phyloP scores from a whole-genome alignment of 2,329 filamentous ascomycete species.

The Ascochyta fabae region DNA sequence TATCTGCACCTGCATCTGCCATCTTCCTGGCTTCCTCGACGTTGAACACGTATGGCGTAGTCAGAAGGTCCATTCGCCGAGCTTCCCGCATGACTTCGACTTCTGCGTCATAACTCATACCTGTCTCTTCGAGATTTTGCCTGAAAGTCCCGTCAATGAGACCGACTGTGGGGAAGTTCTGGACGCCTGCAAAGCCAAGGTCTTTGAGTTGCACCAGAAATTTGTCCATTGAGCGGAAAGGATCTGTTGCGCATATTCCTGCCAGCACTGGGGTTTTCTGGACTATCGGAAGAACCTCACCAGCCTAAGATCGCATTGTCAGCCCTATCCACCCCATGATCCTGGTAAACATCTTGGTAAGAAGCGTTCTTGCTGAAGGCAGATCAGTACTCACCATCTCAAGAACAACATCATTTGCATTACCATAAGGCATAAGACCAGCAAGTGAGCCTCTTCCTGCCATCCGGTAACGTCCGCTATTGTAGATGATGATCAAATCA shows the following conservation, averaged over 20 bases:
- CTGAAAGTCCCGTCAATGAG: constrained; percentile 73
- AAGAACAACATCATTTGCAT: constrained; percentile 72
- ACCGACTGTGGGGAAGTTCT: constrained; percentile 77
- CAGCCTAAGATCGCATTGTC: constrained; percentile 52
- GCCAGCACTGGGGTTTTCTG: constrained; percentile 70
- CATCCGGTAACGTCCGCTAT: constrained; percentile 76
- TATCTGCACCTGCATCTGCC: constrained; percentile 69
- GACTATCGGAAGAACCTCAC: constrained; percentile 71
- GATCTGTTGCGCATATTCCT: constrained; percentile 74
- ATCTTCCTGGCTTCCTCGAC: constrained; percentile 67
- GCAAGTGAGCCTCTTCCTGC: constrained; percentile 72
- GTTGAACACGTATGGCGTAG: constrained; percentile 74
- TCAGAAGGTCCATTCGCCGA: constrained; percentile 65
- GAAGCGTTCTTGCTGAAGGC: background rate
- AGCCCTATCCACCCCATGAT: background rate
- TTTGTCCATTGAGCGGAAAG: constrained; percentile 66
- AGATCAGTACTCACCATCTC: constrained; percentile 62
- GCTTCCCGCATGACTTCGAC: constrained; percentile 71
- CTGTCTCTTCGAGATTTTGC: constrained; percentile 72
- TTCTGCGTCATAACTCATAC: constrained; percentile 71
- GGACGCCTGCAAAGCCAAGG: constrained; percentile 71
- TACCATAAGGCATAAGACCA: constrained; percentile 73
- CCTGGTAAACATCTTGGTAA: background rate
- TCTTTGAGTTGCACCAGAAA: constrained; percentile 67
- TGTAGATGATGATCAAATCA: constrained; percentile 75